Percentiles rank a stretch among this genome's conserved stretches.
These are phyloP conservation scores for Pleurotus salmoneostramineus DNA, from an alignment of 768 basidiomycete genomes.

Conservation along the genomic window DNA sequence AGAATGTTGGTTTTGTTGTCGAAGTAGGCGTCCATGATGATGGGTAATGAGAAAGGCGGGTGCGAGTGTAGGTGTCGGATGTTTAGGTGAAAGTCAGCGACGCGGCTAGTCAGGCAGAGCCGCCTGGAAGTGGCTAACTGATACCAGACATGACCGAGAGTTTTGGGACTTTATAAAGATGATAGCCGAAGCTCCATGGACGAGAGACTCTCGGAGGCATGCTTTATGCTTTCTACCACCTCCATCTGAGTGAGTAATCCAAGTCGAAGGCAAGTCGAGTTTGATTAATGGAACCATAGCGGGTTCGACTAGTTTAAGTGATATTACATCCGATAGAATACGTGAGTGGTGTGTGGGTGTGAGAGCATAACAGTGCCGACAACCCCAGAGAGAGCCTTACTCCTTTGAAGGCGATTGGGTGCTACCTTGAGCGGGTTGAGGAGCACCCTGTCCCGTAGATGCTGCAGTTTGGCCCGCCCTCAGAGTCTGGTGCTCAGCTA, in stretches of 20 bases:
- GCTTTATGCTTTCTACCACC: too few species aligned
- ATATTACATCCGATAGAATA: not conserved
- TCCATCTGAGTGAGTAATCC: not conserved
- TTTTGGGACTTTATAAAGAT: not conserved
- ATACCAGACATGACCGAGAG: not conserved
- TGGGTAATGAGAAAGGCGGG: not conserved
- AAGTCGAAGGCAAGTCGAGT: not conserved
- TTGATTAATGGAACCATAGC: not conserved
- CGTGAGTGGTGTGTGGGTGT: not conserved
- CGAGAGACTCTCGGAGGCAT: too few species aligned
- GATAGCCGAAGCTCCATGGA: too few species aligned
- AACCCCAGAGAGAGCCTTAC: too few species aligned
- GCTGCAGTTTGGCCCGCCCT: not conserved
- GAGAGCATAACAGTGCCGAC: not conserved
- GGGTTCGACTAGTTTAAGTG: not conserved
- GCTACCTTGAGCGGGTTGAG: too few species aligned
- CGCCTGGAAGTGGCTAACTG: not conserved
- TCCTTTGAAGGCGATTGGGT: too few species aligned
- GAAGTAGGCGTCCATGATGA: slow-evolving; percentile 46
- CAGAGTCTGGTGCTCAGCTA: not conserved
- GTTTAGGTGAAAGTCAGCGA: not conserved
- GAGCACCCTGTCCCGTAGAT: not conserved
- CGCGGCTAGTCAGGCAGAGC: not conserved
- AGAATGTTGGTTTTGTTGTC: slow-evolving; percentile 49
- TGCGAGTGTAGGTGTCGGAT: not conserved